Base-by-base conservation (phyloP, 768 basidiomycete genomes). In the Lactarius indigo region DNA sequence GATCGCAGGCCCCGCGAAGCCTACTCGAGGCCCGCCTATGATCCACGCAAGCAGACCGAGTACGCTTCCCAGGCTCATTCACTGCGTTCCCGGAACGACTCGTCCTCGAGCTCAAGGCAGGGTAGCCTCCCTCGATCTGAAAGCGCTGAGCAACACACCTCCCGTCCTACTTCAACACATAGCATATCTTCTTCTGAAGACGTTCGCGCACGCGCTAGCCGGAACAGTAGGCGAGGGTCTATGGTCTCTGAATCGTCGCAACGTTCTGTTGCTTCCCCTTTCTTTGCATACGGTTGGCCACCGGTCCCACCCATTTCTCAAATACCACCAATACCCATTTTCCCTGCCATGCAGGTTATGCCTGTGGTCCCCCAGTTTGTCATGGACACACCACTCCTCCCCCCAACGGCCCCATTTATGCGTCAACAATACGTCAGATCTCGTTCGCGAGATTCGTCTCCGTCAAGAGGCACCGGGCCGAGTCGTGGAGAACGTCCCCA, bases 371-470 rank as follows among this genome's bases (percentile, higher is more conserved):
- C 70, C 30, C 70, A 66, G 30, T 66, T 50, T 54, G 55, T 59
- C 50, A 60, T 66, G 71, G 67, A 72, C 41, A 67, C 67, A 63
- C 71, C 71, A 54, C 71, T 72, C 26, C 68, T 71, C 28, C 71
- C 71, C 30, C 71, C 71, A 10, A 30, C 70, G 1, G 68, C 71
- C 17, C 70, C 71, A 13, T 72, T 72, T 56, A 72, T 72, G 71
- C 59, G 63, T 20, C 69, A 71, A 18, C 67, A 65, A 17, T 65
- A 70, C 26, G 35, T 23, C n/a, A 57, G 63, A 39, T 42, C 59
- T 8, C 68, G 59, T 59, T 69, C 60, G n/a, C 68, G 55, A 41
- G 60, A 56, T 28, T 44, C 68, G 13, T 47, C 70, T 8, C 50
- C 28, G 5, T 52, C 61, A 47, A 64, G 35, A 47, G 41, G 41